phyloP scores from a whole-genome alignment of 2,329 filamentous ascomycete species.

The Talaromyces piceae region DNA sequence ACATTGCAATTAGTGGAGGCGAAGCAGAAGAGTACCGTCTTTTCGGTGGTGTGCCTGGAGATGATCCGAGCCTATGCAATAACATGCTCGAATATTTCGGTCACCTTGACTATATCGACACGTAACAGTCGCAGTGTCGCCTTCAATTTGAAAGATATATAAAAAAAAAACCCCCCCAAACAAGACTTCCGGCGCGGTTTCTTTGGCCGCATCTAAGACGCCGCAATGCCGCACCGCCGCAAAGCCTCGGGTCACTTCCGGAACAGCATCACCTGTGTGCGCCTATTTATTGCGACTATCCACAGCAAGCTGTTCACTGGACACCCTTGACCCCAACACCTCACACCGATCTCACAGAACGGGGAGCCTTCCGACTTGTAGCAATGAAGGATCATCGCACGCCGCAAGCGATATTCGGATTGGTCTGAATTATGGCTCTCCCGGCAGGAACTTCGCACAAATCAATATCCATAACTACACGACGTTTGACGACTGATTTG shows the following conservation, averaged over 20 bases:
- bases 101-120: conserved; percentile 42
- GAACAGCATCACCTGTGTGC: neutral
- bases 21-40: conserved; percentile 38
- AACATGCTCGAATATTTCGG: conserved; percentile 45
- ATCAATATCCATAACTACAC: neutral
- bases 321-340: conserved; percentile 7
- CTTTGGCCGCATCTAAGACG: neutral
- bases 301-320: neutral
- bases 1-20: conserved; percentile 21
- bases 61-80: conserved; percentile 39
- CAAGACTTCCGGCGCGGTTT: neutral
- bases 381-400: conserved; percentile 32
- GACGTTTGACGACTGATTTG: neutral
- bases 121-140: conserved; percentile 1
- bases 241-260: neutral
- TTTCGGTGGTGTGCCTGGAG: conserved; percentile 39
- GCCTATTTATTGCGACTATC: neutral
- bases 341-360: conserved; percentile 20
- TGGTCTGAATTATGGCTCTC: conserved; percentile 31
- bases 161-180: no score
- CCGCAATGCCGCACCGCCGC: no score
- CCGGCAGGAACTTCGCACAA: conserved; percentile 7
- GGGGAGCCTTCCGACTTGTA: conserved; percentile 32
- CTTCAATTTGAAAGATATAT: no score
- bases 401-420: conserved; percentile 19